Conservation (phyloP, 352 stramenopile species). For the Nothophytophthora sp. region DNA sequence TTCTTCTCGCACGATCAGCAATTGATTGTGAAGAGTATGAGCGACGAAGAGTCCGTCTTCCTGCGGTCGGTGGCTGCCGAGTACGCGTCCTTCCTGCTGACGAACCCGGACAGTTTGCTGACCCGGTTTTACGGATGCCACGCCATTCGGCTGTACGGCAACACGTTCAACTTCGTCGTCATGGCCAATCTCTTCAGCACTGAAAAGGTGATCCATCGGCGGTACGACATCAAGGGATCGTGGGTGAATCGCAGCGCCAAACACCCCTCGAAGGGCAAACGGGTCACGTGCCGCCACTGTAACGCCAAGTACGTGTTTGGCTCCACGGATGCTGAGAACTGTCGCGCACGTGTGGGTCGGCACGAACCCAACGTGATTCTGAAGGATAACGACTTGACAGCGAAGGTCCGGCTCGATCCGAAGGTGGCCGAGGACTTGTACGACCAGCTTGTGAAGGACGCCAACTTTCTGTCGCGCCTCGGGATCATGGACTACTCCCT, state of each 20-base stretch:
- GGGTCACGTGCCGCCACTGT: slow-evolving; percentile 84
- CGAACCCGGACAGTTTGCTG: slow-evolving; percentile 80
- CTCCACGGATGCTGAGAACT: slow-evolving; percentile 79
- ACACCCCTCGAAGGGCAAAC: slow-evolving; percentile 84
- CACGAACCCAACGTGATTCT: slow-evolving; percentile 88
- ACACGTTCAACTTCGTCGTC: slow-evolving; percentile 91
- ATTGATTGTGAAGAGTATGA: slow-evolving; percentile 91
- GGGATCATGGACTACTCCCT: slow-evolving; percentile 94
- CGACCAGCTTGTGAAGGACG: slow-evolving; percentile 84
- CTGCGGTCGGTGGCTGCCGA: slow-evolving; percentile 78
- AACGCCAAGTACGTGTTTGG: slow-evolving; percentile 89
- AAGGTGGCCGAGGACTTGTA: slow-evolving; percentile 83
- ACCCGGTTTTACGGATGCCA: slow-evolving; percentile 87
- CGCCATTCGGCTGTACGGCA: slow-evolving; percentile 84
- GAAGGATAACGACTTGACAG: slow-evolving; percentile 89
- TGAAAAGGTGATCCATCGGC: slow-evolving; percentile 81
- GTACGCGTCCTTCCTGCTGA: slow-evolving; percentile 82
- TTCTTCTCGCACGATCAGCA: slow-evolving; percentile 90
- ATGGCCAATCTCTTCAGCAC: slow-evolving; percentile 90
- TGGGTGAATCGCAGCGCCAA: slow-evolving; percentile 90
- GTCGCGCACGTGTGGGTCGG: slow-evolving; percentile 68
- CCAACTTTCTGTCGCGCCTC: slow-evolving; percentile 80
- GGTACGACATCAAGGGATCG: slow-evolving; percentile 89
- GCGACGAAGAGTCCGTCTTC: slow-evolving; percentile 82
- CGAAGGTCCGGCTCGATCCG: slow-evolving; percentile 74